Percentiles rank a stretch among this genome's conserved stretches.
These are phyloP conservation scores for Pestalotiopsis fici DNA, from an alignment of 2,329 filamentous ascomycete species.

Conservation along the genomic window DNA sequence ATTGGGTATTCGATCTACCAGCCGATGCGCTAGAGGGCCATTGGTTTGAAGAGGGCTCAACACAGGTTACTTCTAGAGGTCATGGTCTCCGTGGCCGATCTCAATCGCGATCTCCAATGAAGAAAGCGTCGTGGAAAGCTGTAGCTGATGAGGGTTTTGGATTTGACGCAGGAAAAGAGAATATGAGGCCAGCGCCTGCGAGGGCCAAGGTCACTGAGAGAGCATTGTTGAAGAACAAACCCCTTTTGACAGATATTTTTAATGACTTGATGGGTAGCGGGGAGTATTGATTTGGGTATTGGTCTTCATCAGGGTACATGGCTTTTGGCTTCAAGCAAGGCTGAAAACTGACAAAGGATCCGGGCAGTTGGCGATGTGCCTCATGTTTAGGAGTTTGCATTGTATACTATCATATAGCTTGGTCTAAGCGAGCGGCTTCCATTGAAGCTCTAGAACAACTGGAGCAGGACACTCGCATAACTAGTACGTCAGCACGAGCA, in stretches of 20 bases:
- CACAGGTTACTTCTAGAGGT: constrained; percentile 42
- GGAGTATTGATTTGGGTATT: constrained; percentile 4
- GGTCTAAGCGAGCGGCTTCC: background rate
- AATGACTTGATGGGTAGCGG: constrained; percentile 61
- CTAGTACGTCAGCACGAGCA: background rate
- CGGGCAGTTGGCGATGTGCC: background rate
- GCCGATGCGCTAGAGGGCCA: constrained; percentile 66
- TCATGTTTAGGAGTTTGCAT: background rate
- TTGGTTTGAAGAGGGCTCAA: constrained; percentile 60
- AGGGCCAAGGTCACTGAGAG: constrained; percentile 60
- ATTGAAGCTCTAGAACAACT: background rate
- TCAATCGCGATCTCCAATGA: constrained; percentile 11
- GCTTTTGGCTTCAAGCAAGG: background rate
- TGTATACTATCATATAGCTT: background rate
- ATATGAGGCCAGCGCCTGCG: constrained; percentile 48
- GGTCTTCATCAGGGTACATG: background rate
- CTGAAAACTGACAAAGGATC: background rate
- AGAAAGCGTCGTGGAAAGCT: constrained; percentile 27
- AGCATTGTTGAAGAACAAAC: constrained; percentile 64
- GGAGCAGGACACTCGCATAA: background rate
- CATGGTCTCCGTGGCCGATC: constrained; percentile 10
- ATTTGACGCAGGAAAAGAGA: constrained; percentile 39
- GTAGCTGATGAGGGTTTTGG: constrained; percentile 13
- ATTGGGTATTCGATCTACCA: constrained; percentile 80
- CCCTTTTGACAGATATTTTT: constrained; percentile 74